Conservation (phyloP, 805 yeast genomes). For the Hanseniaspora pseudoguilliermondii region DNA sequence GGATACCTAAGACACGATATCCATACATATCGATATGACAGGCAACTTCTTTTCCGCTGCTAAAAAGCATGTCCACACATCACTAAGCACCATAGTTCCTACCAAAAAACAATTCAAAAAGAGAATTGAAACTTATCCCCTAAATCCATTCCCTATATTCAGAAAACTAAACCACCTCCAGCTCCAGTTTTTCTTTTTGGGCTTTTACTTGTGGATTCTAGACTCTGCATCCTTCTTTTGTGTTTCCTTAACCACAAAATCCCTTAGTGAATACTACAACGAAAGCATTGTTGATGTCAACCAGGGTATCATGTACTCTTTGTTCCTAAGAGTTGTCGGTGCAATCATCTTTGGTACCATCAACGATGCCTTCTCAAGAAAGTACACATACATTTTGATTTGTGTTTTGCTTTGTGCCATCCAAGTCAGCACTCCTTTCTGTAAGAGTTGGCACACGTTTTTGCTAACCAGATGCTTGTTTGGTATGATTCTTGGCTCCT, state of each 20-base stretch:
- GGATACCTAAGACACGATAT: too few species aligned
- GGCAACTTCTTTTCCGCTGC: background rate
- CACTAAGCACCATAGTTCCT: conserved; percentile 41
- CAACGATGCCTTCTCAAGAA: conserved; percentile 54
- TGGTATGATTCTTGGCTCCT: conserved; percentile 63
- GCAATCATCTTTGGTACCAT: conserved; percentile 53
- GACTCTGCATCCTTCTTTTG: conserved; percentile 63
- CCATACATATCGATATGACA: background rate
- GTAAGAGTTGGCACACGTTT: conserved; percentile 44
- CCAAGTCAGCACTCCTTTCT: conserved; percentile 58
- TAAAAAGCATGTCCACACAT: conserved; percentile 30
- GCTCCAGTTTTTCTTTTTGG: conserved; percentile 50
- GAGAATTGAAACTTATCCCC: conserved; percentile 27
- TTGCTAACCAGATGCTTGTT: conserved; percentile 50
- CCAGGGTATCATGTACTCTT: conserved; percentile 62
- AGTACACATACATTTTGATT: conserved; percentile 49
- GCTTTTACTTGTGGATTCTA: conserved; percentile 56
- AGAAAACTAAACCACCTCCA: conserved; percentile 28
- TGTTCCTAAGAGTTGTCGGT: conserved; percentile 61
- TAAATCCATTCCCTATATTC: conserved; percentile 37
- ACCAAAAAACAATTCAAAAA: conserved; percentile 29
- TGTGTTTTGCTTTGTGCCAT: conserved; percentile 39
- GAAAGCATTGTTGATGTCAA: conserved; percentile 39
- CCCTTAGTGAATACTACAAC: conserved; percentile 38
- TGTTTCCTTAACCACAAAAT: conserved; percentile 42